A percentile compares a stretch with the other conserved stretches of the same genome.
These are phyloP conservation scores for Nothophaeocryptopus gaeumannii DNA, from an alignment of 2,329 filamentous ascomycete genomes.

Conservation along the genomic window DNA sequence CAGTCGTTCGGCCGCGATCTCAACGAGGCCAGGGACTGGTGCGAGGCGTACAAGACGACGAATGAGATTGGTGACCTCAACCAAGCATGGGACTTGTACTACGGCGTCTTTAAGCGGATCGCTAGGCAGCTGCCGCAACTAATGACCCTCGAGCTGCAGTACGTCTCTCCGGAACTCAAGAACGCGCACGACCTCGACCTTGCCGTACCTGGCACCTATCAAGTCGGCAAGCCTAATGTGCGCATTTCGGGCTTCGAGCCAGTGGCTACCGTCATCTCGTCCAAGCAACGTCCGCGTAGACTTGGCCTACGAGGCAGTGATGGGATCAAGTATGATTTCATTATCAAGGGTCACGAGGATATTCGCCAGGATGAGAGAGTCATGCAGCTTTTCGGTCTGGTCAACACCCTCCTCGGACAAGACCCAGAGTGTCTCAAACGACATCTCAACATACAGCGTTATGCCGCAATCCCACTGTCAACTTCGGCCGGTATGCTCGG, in stretches of 20 bases:
- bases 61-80: constrained; percentile 91
- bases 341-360: constrained; percentile 98
- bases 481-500: constrained; percentile 93
- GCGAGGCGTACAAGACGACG: constrained; percentile 84
- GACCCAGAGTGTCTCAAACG: constrained; percentile 97
- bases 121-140: constrained; percentile 88
- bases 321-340: constrained; percentile 79
- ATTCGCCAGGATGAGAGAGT: constrained; percentile 98
- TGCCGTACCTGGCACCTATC: constrained; percentile 93
- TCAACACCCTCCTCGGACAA: constrained; percentile 89
- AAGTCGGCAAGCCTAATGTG: constrained; percentile 74
- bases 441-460: constrained; percentile 92
- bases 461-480: constrained; percentile 93
- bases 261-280: constrained; percentile 87
- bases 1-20: constrained; percentile 96
- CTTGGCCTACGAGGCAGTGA: constrained; percentile 86
- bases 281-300: constrained; percentile 92
- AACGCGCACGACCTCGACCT: constrained; percentile 81
- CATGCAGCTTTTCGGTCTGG: constrained; percentile 97
- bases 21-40: constrained; percentile 93
- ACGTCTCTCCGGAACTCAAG: constrained; percentile 92
- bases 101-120: constrained; percentile 96
- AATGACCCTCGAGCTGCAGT: constrained; percentile 88
- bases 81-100: constrained; percentile 98
- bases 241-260: constrained; percentile 86